Evolutionary conservation across 2,329 filamentous ascomycete genomes (phyloP), one percentile per base, ranked within the genome.

Genomic region (Claviceps cyperi): DNA sequence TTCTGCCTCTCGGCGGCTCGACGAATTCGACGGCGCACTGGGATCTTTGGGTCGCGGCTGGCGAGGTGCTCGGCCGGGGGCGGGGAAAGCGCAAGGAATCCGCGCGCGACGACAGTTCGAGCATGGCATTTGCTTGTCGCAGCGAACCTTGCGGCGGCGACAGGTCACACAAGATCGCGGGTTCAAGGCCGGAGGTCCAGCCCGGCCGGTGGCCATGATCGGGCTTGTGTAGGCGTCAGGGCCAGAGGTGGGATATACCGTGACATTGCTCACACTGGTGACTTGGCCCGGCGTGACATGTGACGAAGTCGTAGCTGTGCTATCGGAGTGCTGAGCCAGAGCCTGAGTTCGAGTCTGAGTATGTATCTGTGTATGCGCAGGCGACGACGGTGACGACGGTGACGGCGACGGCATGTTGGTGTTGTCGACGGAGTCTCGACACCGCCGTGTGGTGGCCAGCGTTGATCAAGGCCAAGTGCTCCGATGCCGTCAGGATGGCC

Each of bases 121-220:
- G 64, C 84, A 89, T 15, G 84, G 82, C 70, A 86, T 79, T 58
- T 78, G 74, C 69, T 88, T 88, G 69, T 89, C 83, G 71, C 84
- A 89, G 59, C 83, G 83, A 50, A 89, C 84, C 64, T 86, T 84
- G 54, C 81, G 70, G 43, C 72, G 69, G 11, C 72, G 66, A 53
- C 72, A 75, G 39, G 70, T 74, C 17, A 75, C 70, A 56, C 72
- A 74, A 53, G 71, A 74, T 53, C 72, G 65, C 32, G 72, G 72
- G 53, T 74, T 74, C 45, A 73, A 52, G 38, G 63, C 64, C 6
- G 66, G 64, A 21, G 56, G 49, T 46, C 60, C 53, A 40, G 60
- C 61, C 53, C 63, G 60, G 38, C 55, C 64, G n/a, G 64, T 55
- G 28, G 64, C 57, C 50, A 60, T 50, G 49, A 68, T 65, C 50